Evolutionary conservation across 495 filamentous ascomycete species (phyloP).

Genomic region (Trichoderma orchidacearum): DNA sequence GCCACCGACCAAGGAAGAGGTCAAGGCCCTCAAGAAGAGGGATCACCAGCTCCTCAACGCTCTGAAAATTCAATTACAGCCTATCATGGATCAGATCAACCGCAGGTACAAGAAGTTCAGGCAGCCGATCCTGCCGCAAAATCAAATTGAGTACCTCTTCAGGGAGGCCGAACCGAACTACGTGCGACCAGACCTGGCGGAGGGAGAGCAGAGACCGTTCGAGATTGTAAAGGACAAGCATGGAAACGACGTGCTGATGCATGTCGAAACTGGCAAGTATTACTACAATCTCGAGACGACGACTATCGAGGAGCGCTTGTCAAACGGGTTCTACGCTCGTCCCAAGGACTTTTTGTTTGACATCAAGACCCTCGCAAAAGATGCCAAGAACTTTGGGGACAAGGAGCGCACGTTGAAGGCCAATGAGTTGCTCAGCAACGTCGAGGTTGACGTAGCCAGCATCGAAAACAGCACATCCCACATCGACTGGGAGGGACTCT

Average conservation of each 20-base stretch:
- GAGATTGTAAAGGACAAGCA: slow-evolving; percentile 62
- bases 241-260: slow-evolving; percentile 54
- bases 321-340: slow-evolving; percentile 88
- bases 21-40: slow-evolving; percentile 63
- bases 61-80: slow-evolving; percentile 76
- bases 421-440: slow-evolving; percentile 80
- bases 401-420: slow-evolving; percentile 67
- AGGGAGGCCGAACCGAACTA: slow-evolving; percentile 71
- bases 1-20: slow-evolving; percentile 56
- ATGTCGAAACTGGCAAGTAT: slow-evolving; percentile 61
- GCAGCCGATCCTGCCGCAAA: slow-evolving; percentile 59
- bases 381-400: slow-evolving; percentile 64
- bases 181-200: slow-evolving; percentile 60
- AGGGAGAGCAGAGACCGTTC: slow-evolving; percentile 53
- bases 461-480: slow-evolving; percentile 40
- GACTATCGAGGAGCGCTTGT: slow-evolving; percentile 85
- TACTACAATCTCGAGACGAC: slow-evolving; percentile 91
- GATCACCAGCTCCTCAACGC: slow-evolving; percentile 71
- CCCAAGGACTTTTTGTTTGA: slow-evolving; percentile 79
- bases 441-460: slow-evolving; percentile 73
- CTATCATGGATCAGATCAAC: slow-evolving; percentile 91
- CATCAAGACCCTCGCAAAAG: slow-evolving; percentile 67
- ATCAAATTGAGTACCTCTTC: slow-evolving; percentile 61
- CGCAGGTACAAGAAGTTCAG: slow-evolving; percentile 73
- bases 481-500: slow-evolving; percentile 38